Evolutionary conservation across 2,329 filamentous ascomycete species (phyloP).

Genomic region (Parastagonospora nodorum): DNA sequence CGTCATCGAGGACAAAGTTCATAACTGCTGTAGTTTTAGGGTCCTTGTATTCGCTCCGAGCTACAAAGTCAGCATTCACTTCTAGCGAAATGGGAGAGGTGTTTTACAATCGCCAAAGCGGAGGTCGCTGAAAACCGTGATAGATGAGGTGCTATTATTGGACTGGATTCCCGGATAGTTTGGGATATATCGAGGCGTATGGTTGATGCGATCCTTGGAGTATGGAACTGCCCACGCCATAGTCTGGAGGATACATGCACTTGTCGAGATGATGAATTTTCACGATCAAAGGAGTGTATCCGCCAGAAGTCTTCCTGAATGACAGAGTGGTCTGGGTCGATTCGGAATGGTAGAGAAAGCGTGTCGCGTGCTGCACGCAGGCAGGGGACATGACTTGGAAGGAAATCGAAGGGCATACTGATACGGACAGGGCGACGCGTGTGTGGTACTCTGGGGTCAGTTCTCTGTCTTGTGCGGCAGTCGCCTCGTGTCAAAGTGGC

Average conservation of each 20-base stretch:
- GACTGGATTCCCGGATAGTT: slow-evolving; percentile 34
- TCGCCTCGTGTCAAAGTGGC: no score
- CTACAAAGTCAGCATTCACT: slow-evolving; percentile 13
- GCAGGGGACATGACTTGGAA: no score
- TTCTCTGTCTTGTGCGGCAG: no score
- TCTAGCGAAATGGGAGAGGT: slow-evolving; percentile 28
- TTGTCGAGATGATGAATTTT: no score
- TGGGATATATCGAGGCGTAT: not conserved
- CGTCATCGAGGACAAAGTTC: slow-evolving; percentile 60
- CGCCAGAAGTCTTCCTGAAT: no score
- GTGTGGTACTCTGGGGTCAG: no score
- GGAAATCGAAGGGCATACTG: no score
- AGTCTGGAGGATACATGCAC: not conserved
- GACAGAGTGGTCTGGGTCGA: no score
- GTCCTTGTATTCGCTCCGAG: slow-evolving; percentile 47
- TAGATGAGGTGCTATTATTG: slow-evolving; percentile 51
- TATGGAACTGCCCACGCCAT: not conserved
- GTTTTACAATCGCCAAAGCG: slow-evolving; percentile 71
- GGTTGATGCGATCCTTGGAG: not conserved
- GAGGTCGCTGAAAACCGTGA: slow-evolving; percentile 69
- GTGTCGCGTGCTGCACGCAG: no score
- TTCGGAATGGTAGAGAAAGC: no score
- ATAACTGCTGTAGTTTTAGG: slow-evolving; percentile 63
- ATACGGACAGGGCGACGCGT: no score
- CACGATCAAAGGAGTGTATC: no score